Evolutionary conservation across 176 grass and related monocot species (phyloP).

Genomic region (Secale cereale): DNA sequence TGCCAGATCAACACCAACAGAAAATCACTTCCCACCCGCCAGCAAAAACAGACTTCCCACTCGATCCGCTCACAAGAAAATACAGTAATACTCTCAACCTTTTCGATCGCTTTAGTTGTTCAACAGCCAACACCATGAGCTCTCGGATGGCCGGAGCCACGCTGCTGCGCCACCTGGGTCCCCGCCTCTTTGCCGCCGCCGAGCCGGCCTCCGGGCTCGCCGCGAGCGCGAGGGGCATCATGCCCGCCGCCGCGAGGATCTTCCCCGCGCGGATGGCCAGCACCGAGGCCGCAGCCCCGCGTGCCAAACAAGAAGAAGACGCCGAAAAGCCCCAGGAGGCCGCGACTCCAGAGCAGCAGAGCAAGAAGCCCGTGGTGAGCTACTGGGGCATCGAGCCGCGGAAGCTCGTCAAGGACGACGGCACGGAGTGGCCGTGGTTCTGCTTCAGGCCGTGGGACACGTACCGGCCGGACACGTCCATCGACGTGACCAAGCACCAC

Average conservation of each 20-base stretch:
- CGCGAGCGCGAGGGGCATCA: too few species aligned
- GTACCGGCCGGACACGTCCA: too few species aligned
- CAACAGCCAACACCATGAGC: constrained; percentile 24
- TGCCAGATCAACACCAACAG: background rate
- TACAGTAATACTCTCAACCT: too few species aligned
- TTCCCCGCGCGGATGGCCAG: background rate
- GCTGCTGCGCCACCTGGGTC: constrained; percentile 36
- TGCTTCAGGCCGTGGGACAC: constrained; percentile 22
- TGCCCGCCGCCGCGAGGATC: too few species aligned
- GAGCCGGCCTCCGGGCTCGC: background rate
- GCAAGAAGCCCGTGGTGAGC: constrained; percentile 17
- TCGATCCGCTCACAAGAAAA: too few species aligned
- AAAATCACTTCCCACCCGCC: background rate
- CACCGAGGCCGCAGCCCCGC: too few species aligned
- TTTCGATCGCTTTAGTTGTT: background rate
- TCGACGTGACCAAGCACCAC: too few species aligned
- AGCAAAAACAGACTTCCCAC: background rate
- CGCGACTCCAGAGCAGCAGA: too few species aligned
- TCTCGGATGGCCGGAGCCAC: constrained; percentile 35
- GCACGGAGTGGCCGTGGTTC: constrained; percentile 47
- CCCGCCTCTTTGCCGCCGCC: constrained; percentile 20
- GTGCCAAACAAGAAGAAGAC: too few species aligned
- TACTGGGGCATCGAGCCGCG: constrained; percentile 49
- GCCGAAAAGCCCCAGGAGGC: fast-evolving
- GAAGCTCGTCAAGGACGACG: constrained; percentile 45